These are phyloP conservation scores for Madurella fahalii DNA, from an alignment of 2,329 filamentous ascomycete species.

Conservation along the genomic window DNA sequence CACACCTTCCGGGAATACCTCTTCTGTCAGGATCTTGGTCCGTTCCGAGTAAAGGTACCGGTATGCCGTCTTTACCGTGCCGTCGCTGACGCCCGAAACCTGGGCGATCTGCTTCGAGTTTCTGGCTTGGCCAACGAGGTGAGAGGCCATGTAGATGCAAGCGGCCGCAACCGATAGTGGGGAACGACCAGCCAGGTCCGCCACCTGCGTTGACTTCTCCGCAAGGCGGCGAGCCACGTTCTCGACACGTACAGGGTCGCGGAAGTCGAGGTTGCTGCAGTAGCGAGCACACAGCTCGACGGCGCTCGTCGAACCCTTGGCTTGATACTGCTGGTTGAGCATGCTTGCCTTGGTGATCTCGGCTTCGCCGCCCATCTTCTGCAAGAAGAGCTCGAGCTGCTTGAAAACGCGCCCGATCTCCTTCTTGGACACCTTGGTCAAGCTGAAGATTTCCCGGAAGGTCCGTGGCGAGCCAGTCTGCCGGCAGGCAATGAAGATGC, in stretches of 20 bases:
- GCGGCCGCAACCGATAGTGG: constrained; percentile 91
- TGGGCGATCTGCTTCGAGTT: constrained; percentile 80
- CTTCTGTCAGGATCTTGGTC: constrained; percentile 68
- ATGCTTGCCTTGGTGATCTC: constrained; percentile 48
- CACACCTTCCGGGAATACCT: constrained; percentile 69
- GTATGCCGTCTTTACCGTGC: constrained; percentile 94
- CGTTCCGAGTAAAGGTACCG: constrained; percentile 76
- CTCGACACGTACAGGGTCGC: constrained; percentile 68
- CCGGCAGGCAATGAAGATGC: constrained; percentile 95
- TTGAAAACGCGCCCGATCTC: constrained; percentile 97
- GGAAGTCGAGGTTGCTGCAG: constrained; percentile 74
- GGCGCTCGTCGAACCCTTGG: constrained; percentile 72
- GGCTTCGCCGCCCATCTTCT: constrained; percentile 59
- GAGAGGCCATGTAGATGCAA: constrained; percentile 93
- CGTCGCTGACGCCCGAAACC: constrained; percentile 88
- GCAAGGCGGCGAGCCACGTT: constrained; percentile 78
- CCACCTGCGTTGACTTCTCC: constrained; percentile 69
- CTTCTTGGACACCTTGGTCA: constrained; percentile 94
- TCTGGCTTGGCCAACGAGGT: constrained; percentile 75
- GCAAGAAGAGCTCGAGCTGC: constrained; percentile 80
- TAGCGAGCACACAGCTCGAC: constrained; percentile 84
- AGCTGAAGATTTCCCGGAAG: constrained; percentile 88
- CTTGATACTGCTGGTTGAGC: constrained; percentile 61
- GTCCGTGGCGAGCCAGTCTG: constrained; percentile 83
- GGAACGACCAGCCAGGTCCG: constrained; percentile 84